Conservation (phyloP, 352 stramenopile genomes). For the Globisporangium cystogenes region DNA sequence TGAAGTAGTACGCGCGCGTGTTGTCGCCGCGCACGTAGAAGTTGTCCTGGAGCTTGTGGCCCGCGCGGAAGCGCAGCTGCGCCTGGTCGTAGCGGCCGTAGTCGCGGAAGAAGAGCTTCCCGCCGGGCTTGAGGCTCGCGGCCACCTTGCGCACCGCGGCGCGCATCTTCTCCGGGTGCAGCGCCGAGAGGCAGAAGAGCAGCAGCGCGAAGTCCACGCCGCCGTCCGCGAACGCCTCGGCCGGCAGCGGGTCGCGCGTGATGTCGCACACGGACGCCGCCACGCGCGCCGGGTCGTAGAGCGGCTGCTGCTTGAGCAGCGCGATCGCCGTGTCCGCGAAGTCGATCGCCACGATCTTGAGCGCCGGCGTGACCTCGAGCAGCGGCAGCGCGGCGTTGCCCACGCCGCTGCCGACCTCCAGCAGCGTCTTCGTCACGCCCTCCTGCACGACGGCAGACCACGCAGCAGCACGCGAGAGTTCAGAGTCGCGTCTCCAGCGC, state of each 20-base stretch:
- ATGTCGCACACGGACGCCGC: conserved; percentile 79
- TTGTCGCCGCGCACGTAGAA: conserved; percentile 95
- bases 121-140: conserved; percentile 63
- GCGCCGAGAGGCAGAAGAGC: conserved; percentile 89
- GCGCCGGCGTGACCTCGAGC: conserved; percentile 86
- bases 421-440: conserved; percentile 51
- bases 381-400: conserved; percentile 94
- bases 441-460: background rate
- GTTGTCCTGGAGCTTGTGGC: conserved; percentile 90
- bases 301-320: conserved; percentile 85
- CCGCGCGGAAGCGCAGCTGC: conserved; percentile 89
- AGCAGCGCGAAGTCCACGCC: conserved; percentile 82
- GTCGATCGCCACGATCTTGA: conserved; percentile 90
- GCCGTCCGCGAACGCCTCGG: conserved; percentile 39
- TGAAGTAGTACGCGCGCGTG: conserved; percentile 96
- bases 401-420: conserved; percentile 95
- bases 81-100: conserved; percentile 95
- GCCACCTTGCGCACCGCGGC: conserved; percentile 85
- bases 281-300: conserved; percentile 73
- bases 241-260: conserved; percentile 66
- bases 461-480: background rate
- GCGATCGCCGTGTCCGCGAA: conserved; percentile 90
- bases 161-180: conserved; percentile 87
- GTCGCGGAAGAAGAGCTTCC: conserved; percentile 92
- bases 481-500: background rate